Evolutionary conservation across 2,329 filamentous ascomycete genomes (phyloP).

Genomic region (Waltergamsia citrina): DNA sequence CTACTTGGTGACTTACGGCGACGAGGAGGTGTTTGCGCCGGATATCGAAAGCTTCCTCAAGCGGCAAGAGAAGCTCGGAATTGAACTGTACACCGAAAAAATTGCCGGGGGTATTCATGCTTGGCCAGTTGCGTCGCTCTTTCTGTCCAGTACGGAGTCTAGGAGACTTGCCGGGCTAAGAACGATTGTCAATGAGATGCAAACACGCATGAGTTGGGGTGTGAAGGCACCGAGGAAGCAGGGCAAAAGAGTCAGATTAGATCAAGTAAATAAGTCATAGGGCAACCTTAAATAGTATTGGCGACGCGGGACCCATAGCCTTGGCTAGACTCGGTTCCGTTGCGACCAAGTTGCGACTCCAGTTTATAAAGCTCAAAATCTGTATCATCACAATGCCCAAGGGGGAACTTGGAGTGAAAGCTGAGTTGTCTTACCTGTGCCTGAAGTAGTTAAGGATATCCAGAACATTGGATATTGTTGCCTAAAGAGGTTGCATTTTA

Average conservation of each 20-base stretch:
- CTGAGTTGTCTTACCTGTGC: too few relatives aligned
- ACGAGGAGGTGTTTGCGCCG: conserved; percentile 67
- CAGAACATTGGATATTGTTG: too few relatives aligned
- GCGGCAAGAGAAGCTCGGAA: conserved; percentile 41
- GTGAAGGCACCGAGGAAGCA: conserved; percentile 9
- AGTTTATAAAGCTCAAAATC: conserved; percentile 5
- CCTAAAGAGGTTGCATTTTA: too few relatives aligned
- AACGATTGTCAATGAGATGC: conserved; percentile 27
- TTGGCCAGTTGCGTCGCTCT: conserved; percentile 67
- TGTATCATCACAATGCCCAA: conserved; percentile 4
- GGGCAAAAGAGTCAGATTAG: conserved; percentile 7
- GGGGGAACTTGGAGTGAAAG: too few relatives aligned
- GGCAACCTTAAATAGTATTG: conserved; percentile 12
- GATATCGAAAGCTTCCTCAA: conserved; percentile 55
- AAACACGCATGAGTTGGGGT: conserved; percentile 14
- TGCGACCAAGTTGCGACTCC: background rate
- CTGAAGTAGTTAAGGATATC: too few relatives aligned
- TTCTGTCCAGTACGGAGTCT: conserved; percentile 37
- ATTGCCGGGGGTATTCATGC: conserved; percentile 65
- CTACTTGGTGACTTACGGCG: conserved; percentile 62
- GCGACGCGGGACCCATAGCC: conserved; percentile 33
- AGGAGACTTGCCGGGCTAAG: conserved; percentile 43
- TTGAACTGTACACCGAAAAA: conserved; percentile 46
- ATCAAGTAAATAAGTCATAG: conserved; percentile 24
- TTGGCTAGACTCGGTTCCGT: conserved; percentile 28